These are phyloP conservation scores for Ogataea saltuana DNA, from an alignment of 805 yeast species.

Conservation along the genomic window DNA sequence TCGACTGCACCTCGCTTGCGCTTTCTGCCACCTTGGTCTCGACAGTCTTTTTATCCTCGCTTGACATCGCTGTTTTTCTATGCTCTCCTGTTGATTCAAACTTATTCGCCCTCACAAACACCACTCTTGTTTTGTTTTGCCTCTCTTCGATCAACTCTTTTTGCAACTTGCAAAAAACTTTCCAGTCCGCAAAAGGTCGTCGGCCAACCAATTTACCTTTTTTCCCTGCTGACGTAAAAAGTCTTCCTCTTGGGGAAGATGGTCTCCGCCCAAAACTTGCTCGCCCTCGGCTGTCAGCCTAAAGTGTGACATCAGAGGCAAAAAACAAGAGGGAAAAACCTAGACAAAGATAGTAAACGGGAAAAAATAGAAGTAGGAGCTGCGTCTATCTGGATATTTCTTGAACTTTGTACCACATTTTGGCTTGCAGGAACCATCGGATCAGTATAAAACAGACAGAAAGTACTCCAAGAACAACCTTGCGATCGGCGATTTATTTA, in stretches of 20 bases:
- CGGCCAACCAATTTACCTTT: not conserved
- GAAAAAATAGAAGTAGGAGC: too few relatives aligned
- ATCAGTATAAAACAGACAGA: too few relatives aligned
- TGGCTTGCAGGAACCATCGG: too few relatives aligned
- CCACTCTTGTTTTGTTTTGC: constrained; percentile 5
- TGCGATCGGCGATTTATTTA: too few relatives aligned
- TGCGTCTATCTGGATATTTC: not conserved
- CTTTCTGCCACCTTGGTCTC: constrained; percentile 16
- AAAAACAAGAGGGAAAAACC: too few relatives aligned
- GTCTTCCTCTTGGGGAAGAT: too few relatives aligned
- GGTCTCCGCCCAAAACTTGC: too few relatives aligned
- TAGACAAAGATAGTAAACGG: too few relatives aligned
- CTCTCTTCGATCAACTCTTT: not conserved
- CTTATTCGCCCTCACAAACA: not conserved
- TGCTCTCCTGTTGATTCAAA: constrained; percentile 6
- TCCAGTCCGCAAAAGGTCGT: not conserved
- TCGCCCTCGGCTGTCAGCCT: not conserved
- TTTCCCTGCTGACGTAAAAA: not conserved
- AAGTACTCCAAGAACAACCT: too few relatives aligned
- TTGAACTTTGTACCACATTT: too few relatives aligned
- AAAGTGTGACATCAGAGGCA: not conserved
- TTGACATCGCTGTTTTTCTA: constrained; percentile 7
- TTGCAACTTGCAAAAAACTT: not conserved
- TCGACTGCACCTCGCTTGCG: constrained; percentile 29
- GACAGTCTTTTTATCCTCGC: constrained; percentile 11